Evolutionary conservation across 768 basidiomycete genomes (phyloP).

Genomic region (Lactarius psammicola): DNA sequence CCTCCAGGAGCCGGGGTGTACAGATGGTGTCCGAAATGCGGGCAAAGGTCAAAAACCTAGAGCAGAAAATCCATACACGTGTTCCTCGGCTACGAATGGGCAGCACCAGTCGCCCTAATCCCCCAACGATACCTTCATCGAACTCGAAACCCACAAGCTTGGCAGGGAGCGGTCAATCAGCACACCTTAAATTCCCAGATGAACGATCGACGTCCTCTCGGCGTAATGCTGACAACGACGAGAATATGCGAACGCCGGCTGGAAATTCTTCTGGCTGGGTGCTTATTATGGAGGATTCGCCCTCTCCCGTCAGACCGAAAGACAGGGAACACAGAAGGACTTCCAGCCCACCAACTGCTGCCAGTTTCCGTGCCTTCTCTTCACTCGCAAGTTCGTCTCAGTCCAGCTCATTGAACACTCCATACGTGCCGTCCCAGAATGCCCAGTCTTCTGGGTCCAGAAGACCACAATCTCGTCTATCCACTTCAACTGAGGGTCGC

Average conservation of each 20-base stretch:
- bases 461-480: slow-evolving; percentile 73
- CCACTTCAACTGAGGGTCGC: slow-evolving; percentile 50
- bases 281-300: slow-evolving; percentile 85
- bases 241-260: slow-evolving; percentile 46
- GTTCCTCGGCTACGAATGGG: slow-evolving; percentile 83
- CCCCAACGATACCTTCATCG: slow-evolving; percentile 30
- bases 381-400: slow-evolving; percentile 46
- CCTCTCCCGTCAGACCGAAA: slow-evolving; percentile 63
- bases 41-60: slow-evolving; percentile 74
- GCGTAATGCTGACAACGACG: slow-evolving; percentile 33
- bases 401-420: slow-evolving; percentile 43
- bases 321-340: slow-evolving; percentile 44
- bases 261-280: slow-evolving; percentile 81
- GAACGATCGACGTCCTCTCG: slow-evolving; percentile 31
- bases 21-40: slow-evolving; percentile 95
- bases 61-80: slow-evolving; percentile 85
- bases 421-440: slow-evolving; percentile 44
- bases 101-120: slow-evolving; percentile 58
- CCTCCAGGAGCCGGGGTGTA: slow-evolving; percentile 75
- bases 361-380: slow-evolving; percentile 48
- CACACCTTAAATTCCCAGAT: slow-evolving; percentile 36
- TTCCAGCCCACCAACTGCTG: slow-evolving; percentile 56
- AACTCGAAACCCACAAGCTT: slow-evolving; percentile 21
- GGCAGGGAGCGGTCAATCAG: slow-evolving; percentile 17
- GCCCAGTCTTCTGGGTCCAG: slow-evolving; percentile 48